Evolutionary conservation across 805 yeast genomes (phyloP).

Genomic region (Tetrapisispora fleetii): DNA sequence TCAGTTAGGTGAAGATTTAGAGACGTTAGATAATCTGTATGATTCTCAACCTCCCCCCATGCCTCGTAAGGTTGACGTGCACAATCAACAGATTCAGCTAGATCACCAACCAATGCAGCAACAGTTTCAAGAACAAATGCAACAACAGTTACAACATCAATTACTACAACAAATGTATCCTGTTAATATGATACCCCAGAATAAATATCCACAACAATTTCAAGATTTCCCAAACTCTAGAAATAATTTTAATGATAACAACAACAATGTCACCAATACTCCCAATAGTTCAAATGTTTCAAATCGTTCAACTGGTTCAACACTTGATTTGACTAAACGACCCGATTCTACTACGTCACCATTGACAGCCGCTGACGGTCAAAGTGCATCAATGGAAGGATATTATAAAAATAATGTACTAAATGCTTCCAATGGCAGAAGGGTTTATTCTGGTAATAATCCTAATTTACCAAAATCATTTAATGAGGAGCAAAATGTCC

Average conservation of each 20-base stretch:
- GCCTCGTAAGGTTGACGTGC: conserved; percentile 24
- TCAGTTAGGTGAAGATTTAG: conserved; percentile 44
- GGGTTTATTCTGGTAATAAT: neutral
- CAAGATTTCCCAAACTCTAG: neutral
- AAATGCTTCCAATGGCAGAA: neutral
- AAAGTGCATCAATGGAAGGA: neutral
- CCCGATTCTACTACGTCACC: neutral
- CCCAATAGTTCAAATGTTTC: neutral
- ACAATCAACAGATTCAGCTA: conserved; percentile 13
- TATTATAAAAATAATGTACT: neutral
- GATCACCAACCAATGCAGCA: neutral
- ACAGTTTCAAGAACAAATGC: conserved; percentile 1
- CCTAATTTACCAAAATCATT: neutral
- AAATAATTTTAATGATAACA: neutral
- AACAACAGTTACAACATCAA: conserved; percentile 5
- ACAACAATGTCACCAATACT: neutral
- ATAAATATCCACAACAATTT: neutral
- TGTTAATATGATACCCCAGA: neutral
- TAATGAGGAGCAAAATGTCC: neutral
- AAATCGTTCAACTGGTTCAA: neutral
- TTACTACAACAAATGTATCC: conserved; percentile 6
- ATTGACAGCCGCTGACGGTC: neutral
- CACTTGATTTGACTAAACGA: neutral
- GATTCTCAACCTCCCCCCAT: conserved; percentile 24
- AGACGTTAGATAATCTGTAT: conserved; percentile 30